A percentile compares a stretch with the other conserved stretches of the same genome.
Conservation (phyloP, 192 early-diverging fungal species). For the Backusella tuberculispora region DNA sequence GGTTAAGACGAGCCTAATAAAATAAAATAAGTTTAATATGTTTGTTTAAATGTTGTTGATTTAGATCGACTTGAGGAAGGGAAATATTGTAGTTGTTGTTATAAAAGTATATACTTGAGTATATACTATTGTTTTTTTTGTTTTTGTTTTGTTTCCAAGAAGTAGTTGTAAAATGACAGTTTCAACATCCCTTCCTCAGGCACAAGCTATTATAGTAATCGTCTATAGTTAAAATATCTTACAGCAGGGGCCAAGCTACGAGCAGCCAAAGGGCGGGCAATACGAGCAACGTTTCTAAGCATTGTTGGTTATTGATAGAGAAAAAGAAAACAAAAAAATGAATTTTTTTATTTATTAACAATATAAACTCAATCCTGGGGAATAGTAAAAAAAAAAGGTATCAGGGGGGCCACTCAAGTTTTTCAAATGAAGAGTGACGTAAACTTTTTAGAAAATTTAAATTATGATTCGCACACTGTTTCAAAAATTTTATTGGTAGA, state of each 20-base stretch:
- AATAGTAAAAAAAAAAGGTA: not conserved
- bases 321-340: slow-evolving; percentile 20
- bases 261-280: slow-evolving; percentile 53
- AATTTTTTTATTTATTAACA: slow-evolving; percentile 23
- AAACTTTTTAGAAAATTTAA: not conserved
- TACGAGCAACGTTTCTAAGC: slow-evolving; percentile 57
- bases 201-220: slow-evolving; percentile 3
- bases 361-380: slow-evolving; percentile 15
- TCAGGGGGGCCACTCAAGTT: not conserved
- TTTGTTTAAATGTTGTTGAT: not conserved
- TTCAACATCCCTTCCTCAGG: slow-evolving; percentile 8
- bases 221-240: slow-evolving; percentile 23
- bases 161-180: not conserved
- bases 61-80: slow-evolving; percentile 3
- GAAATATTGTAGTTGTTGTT: not conserved
- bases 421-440: not conserved
- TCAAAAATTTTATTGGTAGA: not conserved
- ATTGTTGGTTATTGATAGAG: slow-evolving; percentile 37
- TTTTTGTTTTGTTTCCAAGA: not conserved
- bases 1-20: slow-evolving; percentile 55
- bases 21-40: not conserved
- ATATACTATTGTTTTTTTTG: not conserved
- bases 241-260: slow-evolving; percentile 55
- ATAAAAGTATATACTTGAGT: slow-evolving; percentile 2
- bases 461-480: not conserved